phyloP scores from a whole-genome alignment of 306 rosid species.

The Dalbergia cultrata region DNA sequence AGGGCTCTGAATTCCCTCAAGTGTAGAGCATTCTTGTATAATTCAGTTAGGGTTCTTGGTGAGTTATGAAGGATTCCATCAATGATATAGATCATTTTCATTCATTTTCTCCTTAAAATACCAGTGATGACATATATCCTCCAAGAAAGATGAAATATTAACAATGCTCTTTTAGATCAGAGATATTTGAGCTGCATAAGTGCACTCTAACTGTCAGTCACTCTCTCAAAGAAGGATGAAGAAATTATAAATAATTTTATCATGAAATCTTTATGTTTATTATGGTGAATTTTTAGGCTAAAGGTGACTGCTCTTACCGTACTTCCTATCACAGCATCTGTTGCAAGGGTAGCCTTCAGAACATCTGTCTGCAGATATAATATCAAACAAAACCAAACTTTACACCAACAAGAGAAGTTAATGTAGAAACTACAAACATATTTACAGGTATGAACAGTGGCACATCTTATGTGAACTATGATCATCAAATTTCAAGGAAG shows the following conservation, averaged over 20 bases:
- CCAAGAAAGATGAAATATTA: conserved; percentile 29
- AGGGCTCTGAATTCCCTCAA: too few relatives aligned
- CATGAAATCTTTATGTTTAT: conserved; percentile 4
- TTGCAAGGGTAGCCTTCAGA: conserved; percentile 93
- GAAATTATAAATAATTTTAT: conserved; percentile 24
- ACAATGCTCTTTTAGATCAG: conserved; percentile 3
- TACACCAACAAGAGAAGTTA: conserved; percentile 15
- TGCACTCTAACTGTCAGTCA: conserved; percentile 9
- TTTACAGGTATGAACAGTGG: not conserved
- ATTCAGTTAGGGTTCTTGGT: too few relatives aligned
- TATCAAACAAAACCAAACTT: conserved; percentile 41
- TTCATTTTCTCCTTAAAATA: too few relatives aligned
- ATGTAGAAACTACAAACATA: conserved; percentile 30
- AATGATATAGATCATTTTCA: too few relatives aligned
- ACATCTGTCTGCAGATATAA: conserved; percentile 72
- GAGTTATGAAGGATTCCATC: too few relatives aligned
- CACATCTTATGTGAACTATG: not conserved
- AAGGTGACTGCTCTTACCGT: conserved; percentile 64
- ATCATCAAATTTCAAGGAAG: conserved; percentile 27
- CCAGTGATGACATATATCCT: not conserved
- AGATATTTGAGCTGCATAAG: conserved; percentile 39
- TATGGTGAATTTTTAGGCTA: conserved; percentile 17
- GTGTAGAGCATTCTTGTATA: too few relatives aligned
- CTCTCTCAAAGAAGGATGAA: conserved; percentile 28
- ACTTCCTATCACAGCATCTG: conserved; percentile 90